Base-by-base conservation (phyloP, 805 yeast genomes). In the Cyberlindnera suaveolens region DNA sequence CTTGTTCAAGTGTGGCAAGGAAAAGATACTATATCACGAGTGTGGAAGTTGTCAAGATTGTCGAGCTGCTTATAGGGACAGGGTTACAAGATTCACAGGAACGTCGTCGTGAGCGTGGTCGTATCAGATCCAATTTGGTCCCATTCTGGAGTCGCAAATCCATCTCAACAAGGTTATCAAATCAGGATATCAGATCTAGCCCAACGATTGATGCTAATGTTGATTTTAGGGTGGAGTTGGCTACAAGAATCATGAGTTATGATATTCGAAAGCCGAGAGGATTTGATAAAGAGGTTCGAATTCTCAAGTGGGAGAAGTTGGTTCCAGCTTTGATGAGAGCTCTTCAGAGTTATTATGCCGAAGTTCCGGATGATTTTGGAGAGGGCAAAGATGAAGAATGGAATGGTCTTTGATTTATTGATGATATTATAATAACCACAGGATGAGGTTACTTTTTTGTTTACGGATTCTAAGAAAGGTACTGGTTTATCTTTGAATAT, bases 91-190 rank as follows among this genome's bases (percentile, higher is more conserved):
- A 73, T 43, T 68, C 76, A 5, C 67, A 66, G 6, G 80, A 74
- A 43, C 70, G 78, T 47, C 70, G 86, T 47, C 70, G 75, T 46
- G 85, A 80, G 55, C 58, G 84, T 38, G 85, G 85, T n/a, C 64
- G 86, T 44, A 75, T 80, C 36, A 66, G 86, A 60, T 75, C 81
- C 37, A 80, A 80, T 52, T 64, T 80, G 61, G 82, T 79, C 43
- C 82, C 83, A 5, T 80, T 77, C 56, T 80, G 85, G 85, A 71
- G 77, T 20, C 75, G 74, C 57, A 76, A 68, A 50, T 80, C 84
- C 17, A 71, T 78, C 39, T 67, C 75, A 35, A 72, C 81, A 5
- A 54, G 57, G 48, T 32, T 49, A 47, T 36, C 56, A 14, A 45
- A 36, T 11, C 44, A 41, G 32, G 55, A 48, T 18, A 9, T 38